Evolutionary conservation across 2,329 filamentous ascomycete genomes (phyloP).

Genomic region (Xylaria sp.): DNA sequence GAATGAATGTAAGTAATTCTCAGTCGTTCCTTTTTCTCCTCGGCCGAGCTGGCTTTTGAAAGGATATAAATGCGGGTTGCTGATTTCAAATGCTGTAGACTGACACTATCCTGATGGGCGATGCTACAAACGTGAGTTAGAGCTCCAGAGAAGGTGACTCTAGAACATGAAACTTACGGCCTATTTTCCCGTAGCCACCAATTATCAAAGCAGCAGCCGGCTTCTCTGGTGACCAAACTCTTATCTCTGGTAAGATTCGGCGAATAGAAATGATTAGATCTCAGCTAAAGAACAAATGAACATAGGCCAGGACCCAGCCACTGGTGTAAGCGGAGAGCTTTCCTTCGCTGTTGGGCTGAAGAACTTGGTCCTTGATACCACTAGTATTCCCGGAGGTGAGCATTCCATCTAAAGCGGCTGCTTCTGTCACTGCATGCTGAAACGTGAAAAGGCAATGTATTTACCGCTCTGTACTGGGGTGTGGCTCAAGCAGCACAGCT

Average conservation of each 20-base stretch:
- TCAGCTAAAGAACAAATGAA: slow-evolving; percentile 32
- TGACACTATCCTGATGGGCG: slow-evolving; percentile 60
- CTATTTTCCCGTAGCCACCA: slow-evolving; percentile 50
- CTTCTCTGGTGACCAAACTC: slow-evolving; percentile 50
- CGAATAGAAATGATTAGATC: neutral
- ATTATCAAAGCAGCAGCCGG: slow-evolving; percentile 55
- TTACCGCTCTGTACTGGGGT: slow-evolving; percentile 58
- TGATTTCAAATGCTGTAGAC: slow-evolving; percentile 38
- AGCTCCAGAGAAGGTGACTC: neutral
- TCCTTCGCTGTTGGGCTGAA: slow-evolving; percentile 58
- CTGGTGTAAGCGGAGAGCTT: slow-evolving; percentile 51
- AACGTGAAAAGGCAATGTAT: slow-evolving; percentile 45
- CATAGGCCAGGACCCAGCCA: slow-evolving; percentile 52
- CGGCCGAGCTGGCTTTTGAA: neutral
- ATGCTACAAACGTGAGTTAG: slow-evolving; percentile 54
- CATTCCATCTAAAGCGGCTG: neutral
- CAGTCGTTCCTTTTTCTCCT: no score
- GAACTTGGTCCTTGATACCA: slow-evolving; percentile 58
- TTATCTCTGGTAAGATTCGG: slow-evolving; percentile 50
- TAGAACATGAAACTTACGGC: slow-evolving; percentile 15
- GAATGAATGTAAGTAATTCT: slow-evolving; percentile 49
- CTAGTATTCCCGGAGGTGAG: slow-evolving; percentile 51
- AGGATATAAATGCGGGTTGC: neutral
- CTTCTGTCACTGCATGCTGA: slow-evolving; percentile 21
- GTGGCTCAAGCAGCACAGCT: slow-evolving; percentile 58